Evolutionary conservation across 1,284 basidiomycete genomes (phyloP), one percentile per base, ranked within the genome.

Genomic region (Paramarasmius palmivorus): DNA sequence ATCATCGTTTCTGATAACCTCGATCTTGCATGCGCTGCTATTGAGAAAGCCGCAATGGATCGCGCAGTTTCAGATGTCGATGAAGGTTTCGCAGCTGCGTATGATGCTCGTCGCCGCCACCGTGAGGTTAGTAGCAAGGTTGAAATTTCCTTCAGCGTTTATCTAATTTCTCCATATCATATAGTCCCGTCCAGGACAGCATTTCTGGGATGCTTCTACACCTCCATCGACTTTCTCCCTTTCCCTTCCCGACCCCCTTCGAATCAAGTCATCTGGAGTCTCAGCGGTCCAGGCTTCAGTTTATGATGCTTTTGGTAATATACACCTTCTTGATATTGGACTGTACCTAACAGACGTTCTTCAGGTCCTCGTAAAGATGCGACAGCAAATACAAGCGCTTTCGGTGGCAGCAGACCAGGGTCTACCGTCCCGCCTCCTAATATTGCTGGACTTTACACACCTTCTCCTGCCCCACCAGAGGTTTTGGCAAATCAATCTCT

Each of bases 31-130:
- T 98, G 96, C 68, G 83, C 86, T 52, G 92, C 95, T 6, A 95
- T 99, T 59, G 95, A 98, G 73, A 96, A 93, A 68, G 95, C 95
- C 7, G 97, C 97, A 1, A 98, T 98, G 92, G 95, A 99, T 65
- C 88, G 95, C 61, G 95, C 95, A 1, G 83, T 94, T 49, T 82
- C 87, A n/a, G 97, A 99, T 65, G 92, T 98, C 17, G 97, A 99
- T 66, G 94, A 96, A 60, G 87, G 86, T 34, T 91, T 99, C 56
- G 80, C 84, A 4, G 66, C 82, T 26, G 90, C 94, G 10, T 98
- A 95, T 65, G 88, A 93, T 38, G 78, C 82, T 46, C 83, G 97
- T 54, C 86, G 93, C 59, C 88, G 92, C 52, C 95, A 98, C 70
- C 84, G 92, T 57, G 93, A 96, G 74, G 88, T 90, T 50, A 60